These are phyloP conservation scores for Nigrospora oryzae DNA, from an alignment of 2,329 filamentous ascomycete genomes.

Conservation along the genomic window DNA sequence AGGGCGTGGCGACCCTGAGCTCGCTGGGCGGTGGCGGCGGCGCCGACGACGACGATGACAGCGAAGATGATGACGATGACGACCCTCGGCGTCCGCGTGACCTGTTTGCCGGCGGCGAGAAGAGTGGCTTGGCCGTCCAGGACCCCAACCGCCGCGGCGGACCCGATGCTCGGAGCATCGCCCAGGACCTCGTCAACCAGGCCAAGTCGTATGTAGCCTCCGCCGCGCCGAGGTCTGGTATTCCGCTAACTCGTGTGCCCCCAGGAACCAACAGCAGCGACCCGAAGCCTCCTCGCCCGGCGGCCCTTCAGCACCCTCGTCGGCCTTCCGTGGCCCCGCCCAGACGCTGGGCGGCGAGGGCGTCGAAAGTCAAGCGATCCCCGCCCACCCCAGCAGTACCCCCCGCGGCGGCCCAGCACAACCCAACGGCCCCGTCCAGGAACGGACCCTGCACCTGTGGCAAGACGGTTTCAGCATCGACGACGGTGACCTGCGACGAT, in stretches of 20 bases:
- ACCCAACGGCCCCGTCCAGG: constrained; percentile 41
- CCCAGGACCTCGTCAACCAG: constrained; percentile 57
- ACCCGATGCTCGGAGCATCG: constrained; percentile 43
- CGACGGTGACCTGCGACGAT: constrained; percentile 68
- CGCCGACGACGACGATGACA: constrained; percentile 47
- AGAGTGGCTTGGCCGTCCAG: constrained; percentile 64
- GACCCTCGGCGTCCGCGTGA: constrained; percentile 55
- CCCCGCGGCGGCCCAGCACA: constrained; percentile 17
- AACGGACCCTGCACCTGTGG: constrained; percentile 72
- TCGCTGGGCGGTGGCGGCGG: constrained; percentile 41
- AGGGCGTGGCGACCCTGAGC: constrained; percentile 52
- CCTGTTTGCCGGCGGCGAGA: constrained; percentile 77
- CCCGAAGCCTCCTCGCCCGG: constrained; percentile 26
- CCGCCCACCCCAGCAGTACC: constrained; percentile 18
- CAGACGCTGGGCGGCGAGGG: constrained; percentile 75
- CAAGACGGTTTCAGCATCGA: constrained; percentile 79
- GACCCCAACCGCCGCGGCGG: constrained; percentile 41
- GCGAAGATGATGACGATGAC: constrained; percentile 46
- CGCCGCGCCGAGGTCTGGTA: not conserved
- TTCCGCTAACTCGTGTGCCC: not conserved
- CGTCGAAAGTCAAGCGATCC: constrained; percentile 58
- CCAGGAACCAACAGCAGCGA: not conserved
- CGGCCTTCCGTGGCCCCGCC: constrained; percentile 60
- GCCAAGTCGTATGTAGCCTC: constrained; percentile 44
- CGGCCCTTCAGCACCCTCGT: constrained; percentile 36